Evolutionary conservation across 2,329 filamentous ascomycete genomes (phyloP), one percentile per base, ranked within the genome.

Genomic region (Aspergillus tamarii): DNA sequence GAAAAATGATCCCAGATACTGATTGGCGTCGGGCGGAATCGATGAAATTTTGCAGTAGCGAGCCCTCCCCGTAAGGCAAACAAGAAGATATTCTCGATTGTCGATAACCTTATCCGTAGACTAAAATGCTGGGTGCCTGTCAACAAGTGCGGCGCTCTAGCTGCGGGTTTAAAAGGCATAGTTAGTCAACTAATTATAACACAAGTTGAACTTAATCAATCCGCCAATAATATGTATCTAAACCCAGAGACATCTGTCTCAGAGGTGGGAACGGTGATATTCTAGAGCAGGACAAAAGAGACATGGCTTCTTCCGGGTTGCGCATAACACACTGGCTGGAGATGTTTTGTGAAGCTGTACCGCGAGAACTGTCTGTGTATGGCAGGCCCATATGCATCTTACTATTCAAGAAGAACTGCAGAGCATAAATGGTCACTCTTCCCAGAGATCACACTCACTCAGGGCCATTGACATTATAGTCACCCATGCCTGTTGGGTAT

Each of bases 331-430:
- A 21, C 16, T 16, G 32, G 21, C 19, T 23, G 45, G 32, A 59
- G 14, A 60, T 32, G 60, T 45, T 54, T 60, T 52, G 28, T 14
- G 41, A 28, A 36, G 43, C n/a, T 12, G 10, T 56, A 41, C 48
- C 21, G 50, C 43, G 34, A 59, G 32, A 6, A n/a, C 48, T 41
- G 28, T 23, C 16, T 32, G 57, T 34, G 28, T 39, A 43, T 36
- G 36, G 32, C n/a, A 54, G 41, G 60, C 62, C 53, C 53, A 56
- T 58, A 28, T 48, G 53, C 52, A 59, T 58, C 26, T 36, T 21
- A 41, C 45, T 11, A 43, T 46, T 43, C 46, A 50, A 32, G 21
- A 52, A 54, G 39, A 43, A 57, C 34, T 16, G n/a, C 16, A 55
- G n/a, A 39, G 52, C 28, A 14, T 26, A 23, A 16, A 55, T 23